phyloP scores from a whole-genome alignment of 1,284 basidiomycete species.

The Ustilago sp. region DNA sequence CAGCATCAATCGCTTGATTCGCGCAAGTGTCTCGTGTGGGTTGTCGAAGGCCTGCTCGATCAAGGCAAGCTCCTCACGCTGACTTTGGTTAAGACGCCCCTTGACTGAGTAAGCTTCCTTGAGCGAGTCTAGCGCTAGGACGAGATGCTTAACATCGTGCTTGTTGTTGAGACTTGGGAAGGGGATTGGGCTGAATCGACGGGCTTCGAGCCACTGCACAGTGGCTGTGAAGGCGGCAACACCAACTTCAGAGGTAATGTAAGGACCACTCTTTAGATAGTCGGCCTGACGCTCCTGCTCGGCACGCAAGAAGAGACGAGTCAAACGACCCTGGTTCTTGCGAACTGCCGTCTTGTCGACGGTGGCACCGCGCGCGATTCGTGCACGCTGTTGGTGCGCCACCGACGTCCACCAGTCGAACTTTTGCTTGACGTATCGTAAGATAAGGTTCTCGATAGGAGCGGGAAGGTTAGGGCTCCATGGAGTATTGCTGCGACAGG shows the following conservation, averaged over 20 bases:
- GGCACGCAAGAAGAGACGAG: conserved; percentile 74
- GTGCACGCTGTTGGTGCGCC: conserved; percentile 91
- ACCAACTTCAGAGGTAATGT: conserved; percentile 68
- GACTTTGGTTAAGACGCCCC: conserved; percentile 68
- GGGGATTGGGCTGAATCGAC: conserved; percentile 68
- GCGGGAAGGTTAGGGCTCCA: conserved; percentile 99
- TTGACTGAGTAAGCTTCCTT: conserved; percentile 69
- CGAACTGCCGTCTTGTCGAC: conserved; percentile 99
- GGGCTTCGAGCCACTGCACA: conserved; percentile 69
- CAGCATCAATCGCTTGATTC: conserved; percentile 69
- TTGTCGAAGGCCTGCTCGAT: conserved; percentile 70
- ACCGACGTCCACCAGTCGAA: conserved; percentile 98
- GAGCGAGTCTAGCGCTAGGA: conserved; percentile 67
- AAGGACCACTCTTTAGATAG: conserved; percentile 69
- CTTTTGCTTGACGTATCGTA: conserved; percentile 99
- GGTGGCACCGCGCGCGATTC: conserved; percentile 93
- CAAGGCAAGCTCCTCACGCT: conserved; percentile 68
- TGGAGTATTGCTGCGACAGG: conserved; percentile 98
- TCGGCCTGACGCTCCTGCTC: conserved; percentile 69
- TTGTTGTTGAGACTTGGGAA: conserved; percentile 69
- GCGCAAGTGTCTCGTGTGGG: conserved; percentile 68
- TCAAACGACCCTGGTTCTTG: conserved; percentile 91
- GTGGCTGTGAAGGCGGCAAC: conserved; percentile 69
- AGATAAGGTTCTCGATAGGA: conserved; percentile 97
- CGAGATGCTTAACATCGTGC: conserved; percentile 68